Evolutionary conservation across 202 grass and related monocot genomes (phyloP).

Genomic region (Dendrocalamus latiflorus): DNA sequence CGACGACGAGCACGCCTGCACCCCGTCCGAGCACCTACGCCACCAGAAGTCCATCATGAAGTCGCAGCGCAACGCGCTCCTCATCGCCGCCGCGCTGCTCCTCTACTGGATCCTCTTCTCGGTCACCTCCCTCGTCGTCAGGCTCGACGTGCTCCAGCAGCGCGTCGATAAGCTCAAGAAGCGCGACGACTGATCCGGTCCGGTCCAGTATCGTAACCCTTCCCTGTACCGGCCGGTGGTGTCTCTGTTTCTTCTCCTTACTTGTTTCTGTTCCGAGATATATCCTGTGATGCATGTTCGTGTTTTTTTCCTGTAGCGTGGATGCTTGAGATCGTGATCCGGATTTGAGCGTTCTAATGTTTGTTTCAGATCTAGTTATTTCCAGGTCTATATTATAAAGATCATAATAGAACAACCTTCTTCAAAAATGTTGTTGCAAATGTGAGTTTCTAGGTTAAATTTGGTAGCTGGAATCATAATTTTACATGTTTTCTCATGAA

Average conservation of each 20-base stretch:
- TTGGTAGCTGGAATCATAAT: background rate
- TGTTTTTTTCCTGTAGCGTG: background rate
- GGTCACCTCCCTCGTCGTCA: conserved; percentile 64
- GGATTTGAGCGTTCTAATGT: too few relatives aligned
- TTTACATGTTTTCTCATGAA: background rate
- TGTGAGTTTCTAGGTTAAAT: background rate
- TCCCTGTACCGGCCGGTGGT: background rate
- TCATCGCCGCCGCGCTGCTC: conserved; percentile 80
- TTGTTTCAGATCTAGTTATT: background rate
- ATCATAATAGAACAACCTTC: background rate
- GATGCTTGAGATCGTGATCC: conserved; percentile 16
- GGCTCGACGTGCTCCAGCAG: conserved; percentile 62
- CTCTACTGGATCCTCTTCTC: conserved; percentile 95
- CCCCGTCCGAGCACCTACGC: conserved; percentile 81
- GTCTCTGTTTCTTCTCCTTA: background rate
- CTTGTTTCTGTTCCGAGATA: conserved; percentile 11
- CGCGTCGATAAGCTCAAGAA: conserved; percentile 76
- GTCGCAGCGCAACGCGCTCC: conserved; percentile 88
- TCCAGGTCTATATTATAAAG: background rate
- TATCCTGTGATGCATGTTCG: background rate
- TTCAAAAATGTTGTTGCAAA: background rate
- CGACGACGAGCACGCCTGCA: conserved; percentile 73
- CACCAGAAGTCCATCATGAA: conserved; percentile 98
- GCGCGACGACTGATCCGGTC: conserved; percentile 47
- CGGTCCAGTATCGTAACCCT: too few relatives aligned